Base-by-base conservation (phyloP, 306 rosid species). In the Prunus davidiana region DNA sequence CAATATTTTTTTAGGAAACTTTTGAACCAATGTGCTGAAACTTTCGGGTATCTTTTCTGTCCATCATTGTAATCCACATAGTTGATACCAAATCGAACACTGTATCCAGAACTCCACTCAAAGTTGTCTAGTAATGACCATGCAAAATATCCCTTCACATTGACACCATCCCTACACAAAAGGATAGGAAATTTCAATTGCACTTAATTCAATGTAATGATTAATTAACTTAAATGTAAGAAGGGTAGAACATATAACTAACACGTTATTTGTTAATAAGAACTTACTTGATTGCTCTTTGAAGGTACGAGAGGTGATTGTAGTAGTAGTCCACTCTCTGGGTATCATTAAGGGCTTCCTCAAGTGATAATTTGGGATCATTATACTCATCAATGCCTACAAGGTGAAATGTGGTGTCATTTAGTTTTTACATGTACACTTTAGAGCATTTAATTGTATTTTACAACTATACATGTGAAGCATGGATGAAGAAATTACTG, bases 71-170 rank as follows among this genome's bases (percentile, higher is more conserved):
- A 87, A 66, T 91, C 93, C 0, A 91, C 87, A 62, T 81, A 89
- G 32, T 84, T 88, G 13, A 87, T 81, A 19, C 92, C 96, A 65
- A 91, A 91, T 1, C 90, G 83, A 51, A 87, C 84, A 0, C 80
- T 75, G 79, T 91, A 89, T 28, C 93, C 92, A 4, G 79, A 54
- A n/a, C 0, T 16, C 95, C 90, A 90, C 76, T 90, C 91, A 12
- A 83, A 90, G 61, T 86, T 86, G 80, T 90, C 96, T 72, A 90
- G 78, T 72, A 91, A 79, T 46, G 93, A 88, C 96, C 93, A 91
- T 45, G 90, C 81, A 75, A 91, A 88, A 81, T 82, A 90, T 25
- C 96, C 92, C 79, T 83, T 90, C 81, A 88, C 91, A 43, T 86
- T 84, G 51, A 82, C 93, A 38, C 93, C 93, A 73, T 76, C 77